These are phyloP conservation scores for Silene coronaria DNA, from an alignment of 179 eudicot species.

Conservation along the genomic window DNA sequence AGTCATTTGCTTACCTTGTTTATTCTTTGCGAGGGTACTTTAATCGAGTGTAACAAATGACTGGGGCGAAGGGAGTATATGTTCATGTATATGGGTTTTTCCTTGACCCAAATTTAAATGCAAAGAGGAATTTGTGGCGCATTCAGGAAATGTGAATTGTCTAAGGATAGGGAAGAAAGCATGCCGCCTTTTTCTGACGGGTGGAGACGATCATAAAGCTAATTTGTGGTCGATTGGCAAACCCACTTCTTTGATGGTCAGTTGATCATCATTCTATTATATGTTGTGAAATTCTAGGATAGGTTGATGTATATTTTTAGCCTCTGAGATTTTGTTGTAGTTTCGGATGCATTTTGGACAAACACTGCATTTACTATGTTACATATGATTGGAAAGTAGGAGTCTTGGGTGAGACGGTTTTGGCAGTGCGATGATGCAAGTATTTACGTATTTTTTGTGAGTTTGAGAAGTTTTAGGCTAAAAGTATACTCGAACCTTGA, in stretches of 20 bases:
- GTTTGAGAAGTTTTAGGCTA: too few species aligned
- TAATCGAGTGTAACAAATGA: too few species aligned
- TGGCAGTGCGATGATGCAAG: not conserved
- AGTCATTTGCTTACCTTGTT: too few species aligned
- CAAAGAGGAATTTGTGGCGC: constrained; percentile 91
- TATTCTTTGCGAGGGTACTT: too few species aligned
- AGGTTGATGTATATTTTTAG: not conserved
- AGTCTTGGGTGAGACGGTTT: not conserved
- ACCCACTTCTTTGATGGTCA: constrained; percentile 69
- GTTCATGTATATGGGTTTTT: constrained; percentile 6
- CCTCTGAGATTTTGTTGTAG: not conserved
- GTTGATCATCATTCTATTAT: constrained; percentile 26
- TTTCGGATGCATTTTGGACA: not conserved
- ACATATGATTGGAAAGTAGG: not conserved
- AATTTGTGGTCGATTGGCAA: constrained; percentile 94
- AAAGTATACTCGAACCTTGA: not conserved
- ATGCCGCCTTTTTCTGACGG: constrained; percentile 61
- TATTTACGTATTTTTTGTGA: not conserved
- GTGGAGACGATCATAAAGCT: constrained; percentile 89
- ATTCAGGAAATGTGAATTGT: constrained; percentile 75
- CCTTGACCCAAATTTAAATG: constrained; percentile 50
- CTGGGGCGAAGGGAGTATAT: not conserved
- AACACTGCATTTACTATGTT: too few species aligned
- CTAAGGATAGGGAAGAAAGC: constrained; percentile 75
- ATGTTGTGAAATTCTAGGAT: not conserved